These are phyloP conservation scores for Pythium brassicae DNA, from an alignment of 352 stramenopile genomes.

Conservation along the genomic window DNA sequence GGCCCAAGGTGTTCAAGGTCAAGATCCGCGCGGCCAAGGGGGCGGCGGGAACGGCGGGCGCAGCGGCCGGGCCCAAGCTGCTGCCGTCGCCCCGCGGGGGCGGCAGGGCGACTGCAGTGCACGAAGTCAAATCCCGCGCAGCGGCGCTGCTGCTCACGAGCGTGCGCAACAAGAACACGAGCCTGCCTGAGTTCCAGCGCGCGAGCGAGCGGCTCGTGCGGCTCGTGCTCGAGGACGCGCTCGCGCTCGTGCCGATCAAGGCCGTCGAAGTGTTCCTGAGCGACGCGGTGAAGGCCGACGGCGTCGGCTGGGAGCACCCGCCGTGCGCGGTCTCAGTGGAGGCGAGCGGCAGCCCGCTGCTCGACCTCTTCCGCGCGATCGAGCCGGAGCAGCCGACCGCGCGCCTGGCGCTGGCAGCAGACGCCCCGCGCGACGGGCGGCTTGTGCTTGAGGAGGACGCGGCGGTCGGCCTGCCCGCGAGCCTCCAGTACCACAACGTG, in stretches of 20 bases:
- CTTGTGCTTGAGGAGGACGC: slow-evolving; percentile 16
- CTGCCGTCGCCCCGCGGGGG: background rate
- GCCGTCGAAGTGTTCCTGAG: slow-evolving; percentile 24
- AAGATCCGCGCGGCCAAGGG: slow-evolving; percentile 7
- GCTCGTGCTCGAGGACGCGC: slow-evolving; percentile 50
- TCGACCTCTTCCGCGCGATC: slow-evolving; percentile 22
- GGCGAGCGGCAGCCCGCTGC: slow-evolving; percentile 15
- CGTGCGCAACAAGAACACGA: slow-evolving; percentile 32
- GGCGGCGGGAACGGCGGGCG: too few relatives aligned
- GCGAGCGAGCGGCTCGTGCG: slow-evolving; percentile 38
- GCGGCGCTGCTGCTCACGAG: slow-evolving; percentile 38
- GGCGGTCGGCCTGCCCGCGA: slow-evolving; percentile 13
- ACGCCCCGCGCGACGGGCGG: slow-evolving; percentile 13
- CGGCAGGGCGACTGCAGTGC: slow-evolving; percentile 3
- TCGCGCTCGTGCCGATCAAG: slow-evolving; percentile 32
- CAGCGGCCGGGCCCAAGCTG: background rate
- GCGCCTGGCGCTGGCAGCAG: slow-evolving; percentile 1
- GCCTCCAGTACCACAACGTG: slow-evolving; percentile 44
- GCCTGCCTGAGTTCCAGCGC: slow-evolving; percentile 31
- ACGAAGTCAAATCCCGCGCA: slow-evolving; percentile 38
- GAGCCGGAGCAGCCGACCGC: slow-evolving; percentile 18
- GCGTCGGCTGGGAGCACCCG: slow-evolving; percentile 29
- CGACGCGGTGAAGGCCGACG: slow-evolving; percentile 22
- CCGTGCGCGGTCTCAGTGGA: slow-evolving; percentile 28
- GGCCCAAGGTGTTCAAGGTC: slow-evolving; percentile 11